phyloP scores from a whole-genome alignment of 2,329 filamentous ascomycete genomes.

The Aspergillus sp. region DNA sequence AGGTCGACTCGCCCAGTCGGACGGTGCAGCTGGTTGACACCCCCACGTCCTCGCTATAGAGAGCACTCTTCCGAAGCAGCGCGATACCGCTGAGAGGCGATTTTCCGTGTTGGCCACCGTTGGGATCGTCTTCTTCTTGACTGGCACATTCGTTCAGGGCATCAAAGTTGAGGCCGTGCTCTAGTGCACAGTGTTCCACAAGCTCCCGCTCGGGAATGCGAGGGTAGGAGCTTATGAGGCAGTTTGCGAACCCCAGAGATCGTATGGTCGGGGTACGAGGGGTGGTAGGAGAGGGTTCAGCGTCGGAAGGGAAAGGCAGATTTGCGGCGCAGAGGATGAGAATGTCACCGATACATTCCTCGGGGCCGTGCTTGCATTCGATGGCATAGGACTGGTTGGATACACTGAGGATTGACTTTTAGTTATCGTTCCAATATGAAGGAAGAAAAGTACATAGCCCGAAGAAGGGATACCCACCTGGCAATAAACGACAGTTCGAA shows the following conservation, averaged over 20 bases:
- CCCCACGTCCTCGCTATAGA: conserved; percentile 51
- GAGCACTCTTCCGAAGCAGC: conserved; percentile 38
- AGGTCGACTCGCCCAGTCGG: conserved; percentile 66
- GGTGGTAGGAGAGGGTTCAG: conserved; percentile 36
- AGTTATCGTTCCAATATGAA: neutral
- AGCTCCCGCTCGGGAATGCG: conserved; percentile 71
- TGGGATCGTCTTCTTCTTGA: conserved; percentile 63
- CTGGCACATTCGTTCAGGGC: conserved; percentile 74
- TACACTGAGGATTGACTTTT: conserved; percentile 37
- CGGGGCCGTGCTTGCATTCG: conserved; percentile 78
- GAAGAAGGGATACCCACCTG: conserved; percentile 43
- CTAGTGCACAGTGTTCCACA: conserved; percentile 77
- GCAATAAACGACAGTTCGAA: conserved; percentile 90
- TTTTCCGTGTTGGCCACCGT: conserved; percentile 49
- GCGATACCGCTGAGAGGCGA: conserved; percentile 46
- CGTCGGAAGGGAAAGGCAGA: conserved; percentile 41
- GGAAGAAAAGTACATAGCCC: too few species aligned
- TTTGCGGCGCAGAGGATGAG: conserved; percentile 82
- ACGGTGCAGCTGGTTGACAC: conserved; percentile 70
- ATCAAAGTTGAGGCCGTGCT: conserved; percentile 80
- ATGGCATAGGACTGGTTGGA: conserved; percentile 70
- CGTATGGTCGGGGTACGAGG: conserved; percentile 66
- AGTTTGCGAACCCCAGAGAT: conserved; percentile 89
- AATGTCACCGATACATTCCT: conserved; percentile 89
- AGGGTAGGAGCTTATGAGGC: conserved; percentile 66